phyloP scores from a whole-genome alignment of 202 grass and related monocot species.

The Schoenoplectus triqueter region DNA sequence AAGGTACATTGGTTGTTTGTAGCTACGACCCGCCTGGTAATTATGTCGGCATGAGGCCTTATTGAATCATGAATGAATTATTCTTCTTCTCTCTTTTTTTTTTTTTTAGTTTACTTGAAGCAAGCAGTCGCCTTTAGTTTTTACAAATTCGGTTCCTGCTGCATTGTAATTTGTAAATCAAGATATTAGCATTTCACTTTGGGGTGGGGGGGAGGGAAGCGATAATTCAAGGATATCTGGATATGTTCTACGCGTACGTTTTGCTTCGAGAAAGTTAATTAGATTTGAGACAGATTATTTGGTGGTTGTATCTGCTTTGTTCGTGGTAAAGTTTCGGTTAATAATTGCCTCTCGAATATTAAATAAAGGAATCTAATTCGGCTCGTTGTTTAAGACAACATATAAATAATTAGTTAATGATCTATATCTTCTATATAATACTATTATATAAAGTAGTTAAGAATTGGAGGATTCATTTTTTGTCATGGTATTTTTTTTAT shows the following conservation, averaged over 20 bases:
- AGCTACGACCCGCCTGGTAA: slow-evolving; percentile 89
- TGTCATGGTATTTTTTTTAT: too few relatives aligned
- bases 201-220: background rate
- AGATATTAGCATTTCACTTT: background rate
- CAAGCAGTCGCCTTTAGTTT: background rate
- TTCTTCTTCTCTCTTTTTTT: background rate
- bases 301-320: slow-evolving; percentile 26
- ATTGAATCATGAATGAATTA: slow-evolving; percentile 42
- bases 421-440: too few relatives aligned
- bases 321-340: slow-evolving; percentile 38
- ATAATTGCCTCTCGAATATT: slow-evolving; percentile 1
- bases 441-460: too few relatives aligned
- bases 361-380: slow-evolving; percentile 32
- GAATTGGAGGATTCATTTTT: too few relatives aligned
- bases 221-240: background rate
- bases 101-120: background rate
- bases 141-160: background rate
- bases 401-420: too few relatives aligned
- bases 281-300: slow-evolving; percentile 27
- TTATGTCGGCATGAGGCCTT: slow-evolving; percentile 76
- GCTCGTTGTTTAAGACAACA: slow-evolving; percentile 10
- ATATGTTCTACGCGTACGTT: background rate
- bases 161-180: background rate
- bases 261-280: background rate
- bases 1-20: slow-evolving; percentile 79